A percentile compares a stretch with the other conserved stretches of the same genome.
Conservation (phyloP, 2,329 filamentous ascomycete species). For the Xylaria polymorpha region DNA sequence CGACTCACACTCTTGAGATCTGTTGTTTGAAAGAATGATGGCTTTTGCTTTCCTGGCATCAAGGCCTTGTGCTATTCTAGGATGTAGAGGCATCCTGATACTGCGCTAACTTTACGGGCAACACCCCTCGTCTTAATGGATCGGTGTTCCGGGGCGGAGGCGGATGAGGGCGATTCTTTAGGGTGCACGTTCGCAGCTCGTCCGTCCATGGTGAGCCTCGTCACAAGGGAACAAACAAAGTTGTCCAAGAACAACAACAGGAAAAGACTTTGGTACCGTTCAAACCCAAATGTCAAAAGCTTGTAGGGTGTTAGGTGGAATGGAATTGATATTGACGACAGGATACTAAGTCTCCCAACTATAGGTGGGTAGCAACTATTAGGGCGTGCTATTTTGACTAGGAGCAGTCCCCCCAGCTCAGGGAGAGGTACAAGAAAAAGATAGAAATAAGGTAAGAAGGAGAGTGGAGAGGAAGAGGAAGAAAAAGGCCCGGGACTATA, state of each 20-base stretch:
- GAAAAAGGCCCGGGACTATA: not conserved
- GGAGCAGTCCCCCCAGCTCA: not conserved
- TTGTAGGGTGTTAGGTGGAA: not conserved
- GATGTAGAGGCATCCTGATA: not conserved
- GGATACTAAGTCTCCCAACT: not conserved
- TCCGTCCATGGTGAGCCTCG: conserved; percentile 4
- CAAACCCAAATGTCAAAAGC: not conserved
- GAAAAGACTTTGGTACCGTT: not conserved
- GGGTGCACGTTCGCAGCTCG: not conserved
- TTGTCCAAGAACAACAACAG: not conserved
- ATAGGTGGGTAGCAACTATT: not conserved
- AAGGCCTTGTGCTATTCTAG: not conserved
- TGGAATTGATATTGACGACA: conserved; percentile 9
- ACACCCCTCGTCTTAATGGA: not conserved
- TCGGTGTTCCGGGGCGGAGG: not conserved
- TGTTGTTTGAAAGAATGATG: not conserved
- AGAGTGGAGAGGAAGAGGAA: not conserved
- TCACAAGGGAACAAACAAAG: not conserved
- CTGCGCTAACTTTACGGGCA: not conserved
- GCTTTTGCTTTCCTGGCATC: not conserved
- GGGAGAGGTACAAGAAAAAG: not conserved
- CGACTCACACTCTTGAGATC: not conserved
- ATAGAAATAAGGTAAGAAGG: not conserved
- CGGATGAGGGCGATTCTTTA: not conserved
- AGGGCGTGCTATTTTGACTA: not conserved